These are phyloP conservation scores for Leptographium galeiforme DNA, from an alignment of 2,329 filamentous ascomycete genomes.

Conservation along the genomic window DNA sequence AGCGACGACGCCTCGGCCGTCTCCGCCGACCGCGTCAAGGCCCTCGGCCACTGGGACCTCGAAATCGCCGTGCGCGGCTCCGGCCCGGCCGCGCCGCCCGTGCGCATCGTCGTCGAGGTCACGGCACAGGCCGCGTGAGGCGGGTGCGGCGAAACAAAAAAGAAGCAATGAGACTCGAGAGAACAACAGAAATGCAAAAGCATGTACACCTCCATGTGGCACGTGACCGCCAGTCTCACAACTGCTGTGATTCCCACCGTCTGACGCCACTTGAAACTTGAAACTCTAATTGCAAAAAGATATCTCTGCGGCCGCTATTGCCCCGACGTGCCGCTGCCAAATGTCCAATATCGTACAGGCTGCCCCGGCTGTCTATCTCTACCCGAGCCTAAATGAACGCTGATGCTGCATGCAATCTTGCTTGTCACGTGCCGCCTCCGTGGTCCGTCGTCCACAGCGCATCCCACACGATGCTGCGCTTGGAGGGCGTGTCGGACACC, in stretches of 20 bases:
- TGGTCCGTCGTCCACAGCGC: constrained; percentile 48
- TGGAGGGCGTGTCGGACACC: constrained; percentile 24
- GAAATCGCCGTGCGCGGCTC: constrained; percentile 19
- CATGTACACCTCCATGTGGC: too few species aligned
- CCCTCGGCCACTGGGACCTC: constrained; percentile 25
- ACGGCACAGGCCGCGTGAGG: constrained; percentile 9
- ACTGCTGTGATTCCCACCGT: too few species aligned
- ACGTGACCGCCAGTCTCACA: too few species aligned
- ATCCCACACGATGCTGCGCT: constrained; percentile 46
- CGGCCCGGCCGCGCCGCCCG: constrained; percentile 12
- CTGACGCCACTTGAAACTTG: too few species aligned
- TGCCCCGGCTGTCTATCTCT: neutral
- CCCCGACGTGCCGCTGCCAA: too few species aligned
- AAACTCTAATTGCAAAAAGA: too few species aligned
- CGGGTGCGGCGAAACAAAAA: neutral
- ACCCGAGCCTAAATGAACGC: neutral
- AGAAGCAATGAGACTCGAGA: too few species aligned
- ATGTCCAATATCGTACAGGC: too few species aligned
- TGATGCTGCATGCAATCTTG: neutral
- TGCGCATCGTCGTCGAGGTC: constrained; percentile 21
- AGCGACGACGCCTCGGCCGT: constrained; percentile 7
- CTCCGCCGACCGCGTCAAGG: constrained; percentile 25
- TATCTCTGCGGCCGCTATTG: too few species aligned
- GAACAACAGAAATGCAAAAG: too few species aligned
- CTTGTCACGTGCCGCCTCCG: constrained; percentile 22